phyloP scores from a whole-genome alignment of 208 protist species.

The Trypanosoma melophagium region DNA sequence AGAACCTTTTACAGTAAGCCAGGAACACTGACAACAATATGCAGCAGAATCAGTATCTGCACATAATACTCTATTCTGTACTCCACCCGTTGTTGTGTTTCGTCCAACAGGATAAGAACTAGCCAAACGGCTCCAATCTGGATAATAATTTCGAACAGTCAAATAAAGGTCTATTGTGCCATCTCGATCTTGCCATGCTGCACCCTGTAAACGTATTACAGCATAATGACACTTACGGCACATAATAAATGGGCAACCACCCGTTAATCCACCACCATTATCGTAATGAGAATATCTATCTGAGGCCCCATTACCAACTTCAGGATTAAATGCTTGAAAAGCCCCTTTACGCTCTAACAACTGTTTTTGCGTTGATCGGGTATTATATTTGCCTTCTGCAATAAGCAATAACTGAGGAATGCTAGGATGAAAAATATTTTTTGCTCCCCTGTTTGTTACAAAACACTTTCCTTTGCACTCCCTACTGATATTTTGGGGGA shows the following conservation, averaged over 20 bases:
- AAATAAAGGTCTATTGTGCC: slow-evolving; percentile 74
- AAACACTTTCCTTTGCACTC: slow-evolving; percentile 56
- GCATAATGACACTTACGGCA: slow-evolving; percentile 78
- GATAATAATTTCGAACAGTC: slow-evolving; percentile 85
- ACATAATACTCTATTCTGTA: slow-evolving; percentile 35
- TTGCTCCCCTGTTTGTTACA: slow-evolving; percentile 58
- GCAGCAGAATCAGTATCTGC: slow-evolving; percentile 39
- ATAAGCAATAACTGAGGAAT: slow-evolving; percentile 41
- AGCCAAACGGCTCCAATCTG: slow-evolving; percentile 81
- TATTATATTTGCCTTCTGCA: slow-evolving; percentile 32
- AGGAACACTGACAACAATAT: slow-evolving; percentile 90
- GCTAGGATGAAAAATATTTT: slow-evolving; percentile 34
- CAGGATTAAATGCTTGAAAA: slow-evolving; percentile 49
- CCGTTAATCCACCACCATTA: no score
- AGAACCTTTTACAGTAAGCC: slow-evolving; percentile 54
- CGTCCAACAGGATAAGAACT: slow-evolving; percentile 52
- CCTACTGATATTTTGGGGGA: slow-evolving; percentile 22
- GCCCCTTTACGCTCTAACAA: slow-evolving; percentile 58
- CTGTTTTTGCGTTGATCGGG: slow-evolving; percentile 12
- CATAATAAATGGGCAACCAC: slow-evolving; percentile 68
- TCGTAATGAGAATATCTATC: slow-evolving; percentile 42
- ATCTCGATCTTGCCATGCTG: slow-evolving; percentile 56
- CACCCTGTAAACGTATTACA: slow-evolving; percentile 78
- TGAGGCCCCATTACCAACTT: slow-evolving; percentile 64
- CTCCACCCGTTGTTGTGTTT: not conserved